Conservation (phyloP, 225 moss, liverwort and hornwort species). For the Pleurozium schreberi region DNA sequence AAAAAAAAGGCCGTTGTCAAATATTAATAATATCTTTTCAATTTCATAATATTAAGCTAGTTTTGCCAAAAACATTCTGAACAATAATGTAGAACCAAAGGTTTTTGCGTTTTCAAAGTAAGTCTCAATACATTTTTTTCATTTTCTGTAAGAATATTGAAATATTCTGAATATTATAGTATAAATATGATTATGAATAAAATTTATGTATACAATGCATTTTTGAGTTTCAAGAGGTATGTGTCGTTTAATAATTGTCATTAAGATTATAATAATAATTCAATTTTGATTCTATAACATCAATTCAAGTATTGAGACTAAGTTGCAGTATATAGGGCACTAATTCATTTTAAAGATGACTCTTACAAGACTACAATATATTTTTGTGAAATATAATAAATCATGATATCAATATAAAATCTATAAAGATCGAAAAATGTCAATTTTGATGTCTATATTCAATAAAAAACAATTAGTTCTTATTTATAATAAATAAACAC, state of each 20-base stretch:
- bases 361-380: too few relatives aligned
- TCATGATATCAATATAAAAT: background rate
- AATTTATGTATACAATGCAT: too few relatives aligned
- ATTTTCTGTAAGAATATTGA: background rate
- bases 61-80: too few relatives aligned
- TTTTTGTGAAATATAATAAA: background rate
- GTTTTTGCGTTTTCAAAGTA: too few relatives aligned
- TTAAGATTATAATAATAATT: too few relatives aligned
- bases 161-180: background rate
- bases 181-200: too few relatives aligned
- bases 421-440: accelerated
- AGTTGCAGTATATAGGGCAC: background rate
- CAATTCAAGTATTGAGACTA: too few relatives aligned
- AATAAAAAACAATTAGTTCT: too few relatives aligned
- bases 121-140: background rate
- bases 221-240: background rate
- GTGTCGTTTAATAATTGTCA: background rate
- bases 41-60: too few relatives aligned
- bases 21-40: background rate
- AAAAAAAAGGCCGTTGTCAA: background rate
- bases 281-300: background rate
- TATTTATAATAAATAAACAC: too few relatives aligned
- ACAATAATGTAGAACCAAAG: background rate
- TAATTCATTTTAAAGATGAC: background rate
- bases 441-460: background rate